Conservation (phyloP, 106 monocot genomes). For the Platanthera guangdongensis region DNA sequence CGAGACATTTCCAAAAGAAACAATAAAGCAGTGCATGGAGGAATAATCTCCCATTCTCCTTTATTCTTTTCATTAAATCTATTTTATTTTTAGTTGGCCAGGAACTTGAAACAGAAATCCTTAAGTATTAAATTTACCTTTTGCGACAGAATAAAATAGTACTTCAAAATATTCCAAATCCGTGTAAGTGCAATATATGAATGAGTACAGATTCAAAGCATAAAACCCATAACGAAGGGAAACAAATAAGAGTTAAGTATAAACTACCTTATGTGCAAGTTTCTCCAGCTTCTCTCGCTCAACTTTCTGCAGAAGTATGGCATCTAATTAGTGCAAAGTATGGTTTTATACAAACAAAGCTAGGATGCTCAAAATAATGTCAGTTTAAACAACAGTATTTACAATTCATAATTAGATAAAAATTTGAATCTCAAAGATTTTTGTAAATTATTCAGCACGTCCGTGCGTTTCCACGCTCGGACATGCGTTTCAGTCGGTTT, state of each 20-base stretch:
- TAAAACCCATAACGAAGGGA: neutral
- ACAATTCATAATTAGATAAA: neutral
- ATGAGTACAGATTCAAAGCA: neutral
- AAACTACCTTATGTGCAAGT: conserved; percentile 6
- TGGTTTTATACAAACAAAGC: neutral
- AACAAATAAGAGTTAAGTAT: neutral
- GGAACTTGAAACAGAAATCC: no score
- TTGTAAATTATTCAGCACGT: neutral
- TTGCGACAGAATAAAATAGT: no score
- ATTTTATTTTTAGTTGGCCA: no score
- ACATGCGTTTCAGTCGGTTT: no score
- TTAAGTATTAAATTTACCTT: no score
- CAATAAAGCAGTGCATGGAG: no score
- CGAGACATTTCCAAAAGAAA: no score
- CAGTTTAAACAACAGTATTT: neutral
- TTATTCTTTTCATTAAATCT: no score
- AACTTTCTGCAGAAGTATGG: conserved; percentile 7
- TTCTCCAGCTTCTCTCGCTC: conserved; percentile 14
- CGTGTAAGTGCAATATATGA: neutral
- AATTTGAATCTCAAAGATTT: neutral
- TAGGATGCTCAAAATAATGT: neutral
- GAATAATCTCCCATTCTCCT: no score
- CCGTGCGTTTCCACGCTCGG: no score
- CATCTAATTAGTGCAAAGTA: neutral
- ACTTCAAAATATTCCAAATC: neutral